Evolutionary conservation across 2,329 filamentous ascomycete species (phyloP), one percentile per base, ranked within the genome.

Genomic region (Aspergillus fructus): DNA sequence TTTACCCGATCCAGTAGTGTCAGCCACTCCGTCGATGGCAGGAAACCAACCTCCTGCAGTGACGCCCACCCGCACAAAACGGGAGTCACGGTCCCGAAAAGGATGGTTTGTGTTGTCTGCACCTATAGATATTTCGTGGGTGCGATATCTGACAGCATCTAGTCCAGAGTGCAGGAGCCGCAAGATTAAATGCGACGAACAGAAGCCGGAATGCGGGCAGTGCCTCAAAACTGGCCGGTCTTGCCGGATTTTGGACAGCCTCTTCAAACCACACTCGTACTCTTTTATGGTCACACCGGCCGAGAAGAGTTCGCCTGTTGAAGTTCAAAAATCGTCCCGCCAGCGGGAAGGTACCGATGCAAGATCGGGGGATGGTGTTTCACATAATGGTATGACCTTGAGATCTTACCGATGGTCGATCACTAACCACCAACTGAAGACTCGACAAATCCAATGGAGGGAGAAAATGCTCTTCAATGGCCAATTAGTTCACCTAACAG

Each of bases 171-270:
- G 64, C 5, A 63, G 64, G 5, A 40, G 39, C 9, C 60, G 65
- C 27, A 62, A 63, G 53, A 62, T 64, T 17, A 65, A 66, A 43
- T 67, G 64, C 45, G 65, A 67, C 34, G 62, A 66, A 41, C 59
- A 42, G 24, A 57, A 55, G 47, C 65, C 65, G 6, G 55, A 57
- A 33, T 67, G 65, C 34, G 58, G 37, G 2, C 64, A 62, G 40
- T 66, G 62, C 45, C 24, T 59, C 9, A 50, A 60, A 43, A 49
- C 55, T 53, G 63, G 61, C 17, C 60, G 60, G 6, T 8, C n/a
- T 3, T 67, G 64, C 46, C 49, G 58, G 13, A 67, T 64, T 19
- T 53, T 63, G 3, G 62, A 64, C 23, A 58, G 59, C 23, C 48
- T 63, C 8, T 64, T 64, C 40, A 53, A 54, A 24, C 51, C 51